phyloP scores from a whole-genome alignment of 805 yeast genomes.

The Kuraishia molischiana region DNA sequence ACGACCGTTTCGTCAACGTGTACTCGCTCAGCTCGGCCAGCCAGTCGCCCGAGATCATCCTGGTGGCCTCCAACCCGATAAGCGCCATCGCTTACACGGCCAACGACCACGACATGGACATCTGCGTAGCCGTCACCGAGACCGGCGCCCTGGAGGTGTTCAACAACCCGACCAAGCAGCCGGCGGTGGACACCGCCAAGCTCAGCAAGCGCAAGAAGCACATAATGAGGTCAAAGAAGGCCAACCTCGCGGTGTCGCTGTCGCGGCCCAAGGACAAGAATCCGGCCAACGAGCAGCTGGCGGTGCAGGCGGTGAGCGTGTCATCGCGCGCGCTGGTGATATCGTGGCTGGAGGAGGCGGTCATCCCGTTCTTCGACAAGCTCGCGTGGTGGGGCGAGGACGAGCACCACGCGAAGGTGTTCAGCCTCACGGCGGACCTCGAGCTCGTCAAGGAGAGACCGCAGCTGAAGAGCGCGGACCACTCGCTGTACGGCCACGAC shows the following conservation, averaged over 20 bases:
- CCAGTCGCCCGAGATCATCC: constrained; percentile 38
- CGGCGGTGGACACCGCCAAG: constrained; percentile 7
- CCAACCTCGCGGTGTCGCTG: constrained; percentile 35
- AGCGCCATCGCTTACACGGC: constrained; percentile 27
- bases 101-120: constrained; percentile 18
- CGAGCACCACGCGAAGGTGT: constrained; percentile 10
- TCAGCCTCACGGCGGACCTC: constrained; percentile 15
- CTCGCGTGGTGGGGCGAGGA: constrained; percentile 34
- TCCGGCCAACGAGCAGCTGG: constrained; percentile 14
- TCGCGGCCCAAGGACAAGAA: constrained; percentile 32
- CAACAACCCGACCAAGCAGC: constrained; percentile 35
- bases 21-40: constrained; percentile 32
- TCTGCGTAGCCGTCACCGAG: constrained; percentile 56
- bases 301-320: constrained; percentile 12
- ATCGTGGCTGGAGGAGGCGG: constrained; percentile 56
- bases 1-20: constrained; percentile 75
- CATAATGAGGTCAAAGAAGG: constrained; percentile 39
- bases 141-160: constrained; percentile 70
- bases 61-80: constrained; percentile 64
- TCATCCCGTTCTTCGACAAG: constrained; percentile 46
- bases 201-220: constrained; percentile 29
- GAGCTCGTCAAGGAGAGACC: constrained; percentile 29
- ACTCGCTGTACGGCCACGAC: constrained; percentile 38
- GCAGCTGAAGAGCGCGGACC: constrained; percentile 27
- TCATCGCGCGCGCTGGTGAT: constrained; percentile 27